Evolutionary conservation across 1,284 basidiomycete species (phyloP).

Genomic region (Ganoderma lingzhi): DNA sequence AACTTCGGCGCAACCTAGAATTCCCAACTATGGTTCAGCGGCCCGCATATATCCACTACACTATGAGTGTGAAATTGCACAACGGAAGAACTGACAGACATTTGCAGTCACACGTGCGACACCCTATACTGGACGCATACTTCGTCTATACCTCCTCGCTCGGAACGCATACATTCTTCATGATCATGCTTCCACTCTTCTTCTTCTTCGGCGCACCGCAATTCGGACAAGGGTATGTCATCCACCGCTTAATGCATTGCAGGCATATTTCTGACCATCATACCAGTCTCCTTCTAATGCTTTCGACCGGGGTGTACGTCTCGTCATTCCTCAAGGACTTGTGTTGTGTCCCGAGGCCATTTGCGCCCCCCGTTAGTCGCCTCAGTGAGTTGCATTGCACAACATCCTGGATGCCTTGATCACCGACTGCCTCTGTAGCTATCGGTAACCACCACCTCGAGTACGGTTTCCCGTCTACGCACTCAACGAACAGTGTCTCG

Average conservation of each 20-base stretch:
- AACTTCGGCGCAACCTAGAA: too few species aligned
- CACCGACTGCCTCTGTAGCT: conserved; percentile 51
- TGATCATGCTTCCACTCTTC: conserved; percentile 85
- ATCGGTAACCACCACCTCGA: conserved; percentile 88
- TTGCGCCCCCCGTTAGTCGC: conserved; percentile 89
- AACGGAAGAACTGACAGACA: neutral
- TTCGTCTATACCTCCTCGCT: conserved; percentile 93
- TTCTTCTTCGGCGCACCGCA: conserved; percentile 88
- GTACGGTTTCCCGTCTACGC: conserved; percentile 97
- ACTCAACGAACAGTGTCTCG: conserved; percentile 91
- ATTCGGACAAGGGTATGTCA: conserved; percentile 76
- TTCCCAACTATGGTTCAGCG: neutral
- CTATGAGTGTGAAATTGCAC: neutral
- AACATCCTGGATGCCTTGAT: neutral
- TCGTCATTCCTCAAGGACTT: conserved; percentile 91
- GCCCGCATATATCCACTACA: neutral
- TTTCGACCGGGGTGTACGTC: conserved; percentile 85
- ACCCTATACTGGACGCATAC: conserved; percentile 82
- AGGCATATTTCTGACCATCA: neutral
- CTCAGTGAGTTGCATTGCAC: conserved; percentile 64
- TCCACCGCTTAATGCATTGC: neutral
- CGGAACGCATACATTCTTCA: conserved; percentile 96
- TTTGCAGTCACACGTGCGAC: conserved; percentile 52
- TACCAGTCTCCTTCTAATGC: conserved; percentile 71
- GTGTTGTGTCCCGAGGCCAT: conserved; percentile 91